Base-by-base conservation (phyloP, 257 asterid genomes). In the Salvia hispanica region DNA sequence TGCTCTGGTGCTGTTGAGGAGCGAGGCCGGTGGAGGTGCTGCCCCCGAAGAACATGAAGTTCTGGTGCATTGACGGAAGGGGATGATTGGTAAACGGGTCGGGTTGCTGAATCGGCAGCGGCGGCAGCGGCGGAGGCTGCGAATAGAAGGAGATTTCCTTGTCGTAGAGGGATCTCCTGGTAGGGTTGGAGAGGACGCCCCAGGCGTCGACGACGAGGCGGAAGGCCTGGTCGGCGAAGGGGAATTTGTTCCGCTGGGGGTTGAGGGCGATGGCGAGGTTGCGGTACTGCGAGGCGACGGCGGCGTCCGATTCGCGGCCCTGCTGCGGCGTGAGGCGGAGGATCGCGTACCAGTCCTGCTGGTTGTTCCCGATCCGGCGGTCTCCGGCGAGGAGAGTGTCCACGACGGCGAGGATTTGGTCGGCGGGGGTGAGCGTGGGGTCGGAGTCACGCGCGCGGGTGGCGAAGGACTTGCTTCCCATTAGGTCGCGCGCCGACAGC, bases 401-500 rank as follows among this genome's bases (percentile, higher is more conserved):
- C 34, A 79, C 92, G 5, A 94, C 89, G 37, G 96, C 93, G 3
- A 94, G 84, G 59, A 94, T 84, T 78, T 85, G 96, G 76, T 91
- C 95, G 13, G 97, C 95, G 62, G 74, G 85, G 15, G 86, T 25
- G 9, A 88, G 87, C 46, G 84, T 78, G 62, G 96, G 96, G 88
- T 91, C 97, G 64, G 91, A 77, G 60, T 91, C 99, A 37, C 95
- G 89, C 25, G 97, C 99, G 1, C 97, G 95, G 67, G 83, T 79
- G 13, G 97, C 99, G 68, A 91, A 87, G 1, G 97, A 81, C 74
- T 88, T 94, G 88, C 95, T 80, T 0, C 96, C 96, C 34, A 89
- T 62, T 0, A 88, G 77, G 80, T 94, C 96, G 44, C 97, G 95
- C n/a, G 85, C 77, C 5, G 88, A 77, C 28, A 94, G 81, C 43